phyloP scores from a whole-genome alignment of 73 alveolate genomes.

The Breviolum minutum region DNA sequence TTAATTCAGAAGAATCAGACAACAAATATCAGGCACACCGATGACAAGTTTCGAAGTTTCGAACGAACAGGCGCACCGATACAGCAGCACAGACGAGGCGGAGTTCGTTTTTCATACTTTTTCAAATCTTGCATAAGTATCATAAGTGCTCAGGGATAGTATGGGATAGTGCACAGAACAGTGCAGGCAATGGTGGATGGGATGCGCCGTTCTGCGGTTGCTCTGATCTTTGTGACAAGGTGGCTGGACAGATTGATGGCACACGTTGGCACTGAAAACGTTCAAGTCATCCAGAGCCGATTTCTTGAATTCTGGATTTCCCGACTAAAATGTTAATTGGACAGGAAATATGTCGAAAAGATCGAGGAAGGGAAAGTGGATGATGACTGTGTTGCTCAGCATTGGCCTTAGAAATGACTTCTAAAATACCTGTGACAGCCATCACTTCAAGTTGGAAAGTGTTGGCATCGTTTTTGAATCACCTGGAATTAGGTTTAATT shows the following conservation, averaged over 20 bases:
- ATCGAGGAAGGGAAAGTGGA: slow-evolving; percentile 72
- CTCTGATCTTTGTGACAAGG: slow-evolving; percentile 83
- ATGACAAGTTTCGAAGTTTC: too few species aligned
- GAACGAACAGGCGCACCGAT: slow-evolving; percentile 85
- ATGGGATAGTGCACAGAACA: not conserved
- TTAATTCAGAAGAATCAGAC: too few species aligned
- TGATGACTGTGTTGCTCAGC: slow-evolving; percentile 88
- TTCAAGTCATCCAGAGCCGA: not conserved
- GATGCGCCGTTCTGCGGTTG: slow-evolving; percentile 81
- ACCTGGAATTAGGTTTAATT: slow-evolving; percentile 10
- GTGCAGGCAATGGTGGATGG: slow-evolving; percentile 77
- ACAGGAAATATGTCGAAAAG: slow-evolving; percentile 60
- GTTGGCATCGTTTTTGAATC: not conserved
- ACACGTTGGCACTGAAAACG: not conserved
- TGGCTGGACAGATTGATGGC: not conserved
- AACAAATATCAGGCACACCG: too few species aligned
- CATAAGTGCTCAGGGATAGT: not conserved
- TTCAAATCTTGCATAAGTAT: not conserved
- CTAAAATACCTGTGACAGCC: not conserved
- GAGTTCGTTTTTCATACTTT: not conserved
- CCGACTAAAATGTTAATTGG: too few species aligned
- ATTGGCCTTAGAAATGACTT: not conserved
- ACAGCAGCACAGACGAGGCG: slow-evolving; percentile 86
- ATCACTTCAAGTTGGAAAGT: not conserved
- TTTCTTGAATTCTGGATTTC: too few species aligned